Base-by-base conservation (phyloP, 2,329 filamentous ascomycete species). In the Arthroderma uncinatum region DNA sequence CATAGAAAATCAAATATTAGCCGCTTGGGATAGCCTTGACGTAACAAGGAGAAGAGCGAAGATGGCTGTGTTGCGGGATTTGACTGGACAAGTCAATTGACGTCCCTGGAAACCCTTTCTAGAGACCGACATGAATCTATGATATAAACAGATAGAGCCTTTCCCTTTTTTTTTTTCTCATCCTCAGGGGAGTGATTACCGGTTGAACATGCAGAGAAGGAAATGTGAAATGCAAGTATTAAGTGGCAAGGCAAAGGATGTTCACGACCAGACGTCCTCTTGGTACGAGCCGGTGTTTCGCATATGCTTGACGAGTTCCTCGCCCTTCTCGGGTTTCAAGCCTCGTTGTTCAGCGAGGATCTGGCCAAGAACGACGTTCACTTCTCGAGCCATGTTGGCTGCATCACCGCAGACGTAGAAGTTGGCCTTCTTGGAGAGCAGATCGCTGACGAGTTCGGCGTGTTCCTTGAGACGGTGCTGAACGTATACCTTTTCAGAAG, bases 371-470 rank as follows among this genome's bases (percentile, higher is more conserved):
- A 89, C 83, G 23, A 85, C 79, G 71, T 94, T 96, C 67, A 96
- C 90, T 71, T 95, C 91, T 58, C 91, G 85, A 50, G 91, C 91
- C 91, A 96, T 96, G 76, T 95, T 91, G 57, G 93, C 88, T 0
- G 94, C 94, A 70, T 98, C 93, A 75, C 93, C 93, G 67, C 94
- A 98, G 58, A 98, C 92, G 71, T 98, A 98, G 72, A 98, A 91
- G 74, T 93, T 96, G 4, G 89, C 93, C 68, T 85, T 85, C 72
- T 90, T 79, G 64, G 86, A 79, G 8, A 98, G 79, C 0, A 98
- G 82, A 62, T 92, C 84, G 74, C 95, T 92, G 74, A 98, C 80
- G 66, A 95, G 83, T 66, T 87, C 81, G 59, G 87, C 84, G 54
- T 84, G 80, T 72, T 97, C 89, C 74, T 87, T 86, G 60, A 98